A percentile compares a stretch with the other conserved stretches of the same genome.
These are phyloP conservation scores for Breynia disticha DNA, from an alignment of 441 rosid genomes.

Conservation along the genomic window DNA sequence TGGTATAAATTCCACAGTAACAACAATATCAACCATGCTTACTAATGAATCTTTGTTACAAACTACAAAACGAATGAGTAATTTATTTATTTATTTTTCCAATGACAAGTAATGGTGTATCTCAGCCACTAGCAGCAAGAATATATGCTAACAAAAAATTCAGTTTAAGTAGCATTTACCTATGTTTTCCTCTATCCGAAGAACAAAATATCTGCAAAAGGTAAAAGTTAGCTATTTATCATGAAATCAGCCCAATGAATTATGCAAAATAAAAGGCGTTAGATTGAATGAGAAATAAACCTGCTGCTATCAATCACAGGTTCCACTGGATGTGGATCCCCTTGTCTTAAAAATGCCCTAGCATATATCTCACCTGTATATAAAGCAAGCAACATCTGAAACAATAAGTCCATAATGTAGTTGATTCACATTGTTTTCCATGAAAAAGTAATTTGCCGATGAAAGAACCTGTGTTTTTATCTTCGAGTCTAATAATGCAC, in stretches of 20 bases:
- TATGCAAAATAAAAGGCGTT: constrained; percentile 1
- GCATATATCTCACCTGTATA: constrained; percentile 74
- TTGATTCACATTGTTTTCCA: constrained; percentile 4
- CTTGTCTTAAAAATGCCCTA: constrained; percentile 81
- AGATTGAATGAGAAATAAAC: constrained; percentile 22
- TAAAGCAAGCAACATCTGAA: constrained; percentile 4
- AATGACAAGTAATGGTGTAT: too few species aligned
- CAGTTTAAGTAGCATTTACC: constrained; percentile 28
- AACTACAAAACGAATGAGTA: too few species aligned
- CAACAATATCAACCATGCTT: too few species aligned
- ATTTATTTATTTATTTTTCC: too few species aligned
- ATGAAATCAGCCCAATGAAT: constrained; percentile 3
- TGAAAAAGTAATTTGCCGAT: constrained; percentile 9
- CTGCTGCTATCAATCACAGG: constrained; percentile 97
- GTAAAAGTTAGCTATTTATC: background rate
- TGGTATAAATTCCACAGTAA: too few species aligned
- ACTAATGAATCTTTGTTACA: too few species aligned
- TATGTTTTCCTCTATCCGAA: constrained; percentile 86
- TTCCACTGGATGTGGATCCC: constrained; percentile 95
- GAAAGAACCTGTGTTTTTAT: constrained; percentile 54
- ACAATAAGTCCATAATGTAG: constrained; percentile 1
- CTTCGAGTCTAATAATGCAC: constrained; percentile 90
- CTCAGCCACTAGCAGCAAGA: too few species aligned
- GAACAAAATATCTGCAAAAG: constrained; percentile 87
- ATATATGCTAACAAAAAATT: background rate